These are phyloP conservation scores for Colletotrichum sansevieriae DNA, from an alignment of 2,329 filamentous ascomycete genomes.

Conservation along the genomic window DNA sequence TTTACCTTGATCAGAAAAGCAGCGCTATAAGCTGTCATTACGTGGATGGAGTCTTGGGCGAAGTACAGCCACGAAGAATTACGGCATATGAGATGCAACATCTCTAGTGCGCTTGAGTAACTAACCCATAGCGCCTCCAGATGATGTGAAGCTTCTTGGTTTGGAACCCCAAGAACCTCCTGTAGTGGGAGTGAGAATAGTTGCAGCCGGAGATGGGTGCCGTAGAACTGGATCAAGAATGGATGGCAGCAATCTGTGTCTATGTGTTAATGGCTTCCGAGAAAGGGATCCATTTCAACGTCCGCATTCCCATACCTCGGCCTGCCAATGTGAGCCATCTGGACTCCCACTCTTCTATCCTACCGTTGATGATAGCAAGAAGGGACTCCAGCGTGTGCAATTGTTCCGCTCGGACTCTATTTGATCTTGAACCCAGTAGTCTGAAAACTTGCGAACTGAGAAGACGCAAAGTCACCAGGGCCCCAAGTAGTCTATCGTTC, in stretches of 20 bases:
- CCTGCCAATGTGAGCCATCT: constrained; percentile 42
- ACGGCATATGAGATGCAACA: constrained; percentile 50
- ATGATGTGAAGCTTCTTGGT: constrained; percentile 44
- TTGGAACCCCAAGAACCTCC: constrained; percentile 46
- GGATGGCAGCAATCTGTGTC: constrained; percentile 46
- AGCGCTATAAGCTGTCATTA: constrained; percentile 57
- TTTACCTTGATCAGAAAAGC: constrained; percentile 54
- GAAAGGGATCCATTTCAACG: no score
- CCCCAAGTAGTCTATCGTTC: constrained; percentile 52
- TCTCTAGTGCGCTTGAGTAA: constrained; percentile 48
- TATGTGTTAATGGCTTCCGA: not conserved
- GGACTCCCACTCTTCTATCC: constrained; percentile 46
- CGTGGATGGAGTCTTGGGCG: constrained; percentile 56
- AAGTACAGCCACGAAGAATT: constrained; percentile 52
- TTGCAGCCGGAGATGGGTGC: constrained; percentile 53
- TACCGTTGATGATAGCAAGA: constrained; percentile 43
- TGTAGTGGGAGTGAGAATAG: constrained; percentile 54
- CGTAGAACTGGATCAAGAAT: constrained; percentile 55
- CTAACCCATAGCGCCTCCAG: constrained; percentile 50
- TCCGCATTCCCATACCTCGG: not conserved
- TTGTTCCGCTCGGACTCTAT: constrained; percentile 31
- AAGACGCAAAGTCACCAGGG: constrained; percentile 53
- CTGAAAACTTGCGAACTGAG: constrained; percentile 52
- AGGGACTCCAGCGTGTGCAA: constrained; percentile 45
- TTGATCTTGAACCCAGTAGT: constrained; percentile 43